Percentiles rank a stretch among this genome's conserved stretches.
Evolutionary conservation across 2,329 filamentous ascomycete genomes (phyloP).

Genomic region (Penicillium sp.): DNA sequence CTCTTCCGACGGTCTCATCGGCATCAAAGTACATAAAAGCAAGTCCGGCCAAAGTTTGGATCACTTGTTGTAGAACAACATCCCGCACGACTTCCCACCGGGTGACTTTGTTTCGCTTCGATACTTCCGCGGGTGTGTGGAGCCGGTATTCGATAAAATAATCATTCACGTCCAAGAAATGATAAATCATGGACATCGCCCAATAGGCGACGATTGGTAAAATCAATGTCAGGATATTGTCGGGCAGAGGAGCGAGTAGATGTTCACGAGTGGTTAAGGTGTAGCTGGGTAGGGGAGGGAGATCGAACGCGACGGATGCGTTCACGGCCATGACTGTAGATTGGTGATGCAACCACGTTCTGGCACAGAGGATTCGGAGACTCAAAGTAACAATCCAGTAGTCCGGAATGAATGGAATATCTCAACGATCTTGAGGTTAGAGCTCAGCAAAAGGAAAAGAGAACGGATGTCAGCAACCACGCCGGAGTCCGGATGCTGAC

Average conservation of each 20-base stretch:
- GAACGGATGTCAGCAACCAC: constrained; percentile 5
- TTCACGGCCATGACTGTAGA: constrained; percentile 35
- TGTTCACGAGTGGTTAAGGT: constrained; percentile 65
- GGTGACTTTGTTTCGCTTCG: constrained; percentile 80
- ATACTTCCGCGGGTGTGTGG: constrained; percentile 88
- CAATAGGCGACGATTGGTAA: constrained; percentile 84
- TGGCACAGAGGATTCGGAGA: not conserved
- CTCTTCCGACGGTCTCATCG: constrained; percentile 68
- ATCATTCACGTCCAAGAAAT: constrained; percentile 79
- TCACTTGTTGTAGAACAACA: constrained; percentile 84
- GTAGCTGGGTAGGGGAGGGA: constrained; percentile 85
- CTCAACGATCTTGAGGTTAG: not conserved
- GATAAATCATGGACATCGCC: constrained; percentile 79
- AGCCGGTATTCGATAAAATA: constrained; percentile 86
- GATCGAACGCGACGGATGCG: constrained; percentile 46
- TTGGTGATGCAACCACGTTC: not conserved
- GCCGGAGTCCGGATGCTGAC: constrained; percentile 8
- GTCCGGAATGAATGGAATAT: not conserved
- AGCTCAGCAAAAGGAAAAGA: constrained; percentile 3
- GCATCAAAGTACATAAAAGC: constrained; percentile 69
- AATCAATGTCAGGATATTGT: constrained; percentile 72
- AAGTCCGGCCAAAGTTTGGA: constrained; percentile 72
- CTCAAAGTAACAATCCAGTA: not conserved
- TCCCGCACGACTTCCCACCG: constrained; percentile 83
- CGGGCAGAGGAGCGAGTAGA: constrained; percentile 72